Evolutionary conservation across 1,139 yeast species (phyloP), one percentile per base, ranked within the genome.

Genomic region (Saccharomyces hybrid): DNA sequence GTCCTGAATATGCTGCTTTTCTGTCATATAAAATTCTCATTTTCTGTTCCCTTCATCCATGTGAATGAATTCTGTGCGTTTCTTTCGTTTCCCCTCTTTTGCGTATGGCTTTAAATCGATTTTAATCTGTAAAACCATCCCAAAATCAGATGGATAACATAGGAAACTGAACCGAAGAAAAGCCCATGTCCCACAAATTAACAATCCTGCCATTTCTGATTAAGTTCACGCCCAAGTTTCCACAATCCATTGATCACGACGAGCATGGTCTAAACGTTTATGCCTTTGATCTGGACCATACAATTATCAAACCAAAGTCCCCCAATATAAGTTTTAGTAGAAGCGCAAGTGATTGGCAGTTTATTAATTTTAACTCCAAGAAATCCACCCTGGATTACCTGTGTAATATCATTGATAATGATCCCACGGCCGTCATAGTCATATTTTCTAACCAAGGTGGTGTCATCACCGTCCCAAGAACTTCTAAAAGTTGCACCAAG

Each of bases 391-490:
- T 65, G 7, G 59, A 60, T 26, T 57, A 32, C 26, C 54, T 67
- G 7, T 25, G 59, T 5, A 5, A 74, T 63, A 52, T 66, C 81
- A 26, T 60, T 62, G 13, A 55, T 65, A 25, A 63, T 2, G 59
- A 65, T 0, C 52, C 66, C 0, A 48, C 53, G 2, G 61, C 65
- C 0, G 67, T 70, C 2, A 68, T 89, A 3, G 93, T 84, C 13
- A 78, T 93, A 1, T 88, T 93, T 67, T 82, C 97, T 2, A 93
- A 93, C 66, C 99, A 93, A 66, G 96, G 91, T n/a, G 70, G 73
- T 28, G 72, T 70, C 1, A 62, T 67, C 1, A 64, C 78, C 2
- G 71, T 73, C 3, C 70, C 73, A 5, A 63, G 65, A 8, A 69
- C 72, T 13, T 75, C 82, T 2, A 86, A 84, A 63, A 79, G 88